A percentile compares a stretch with the other conserved stretches of the same genome.
These are phyloP conservation scores for Calonectria naviculata DNA, from an alignment of 2,329 filamentous ascomycete genomes.

Conservation along the genomic window DNA sequence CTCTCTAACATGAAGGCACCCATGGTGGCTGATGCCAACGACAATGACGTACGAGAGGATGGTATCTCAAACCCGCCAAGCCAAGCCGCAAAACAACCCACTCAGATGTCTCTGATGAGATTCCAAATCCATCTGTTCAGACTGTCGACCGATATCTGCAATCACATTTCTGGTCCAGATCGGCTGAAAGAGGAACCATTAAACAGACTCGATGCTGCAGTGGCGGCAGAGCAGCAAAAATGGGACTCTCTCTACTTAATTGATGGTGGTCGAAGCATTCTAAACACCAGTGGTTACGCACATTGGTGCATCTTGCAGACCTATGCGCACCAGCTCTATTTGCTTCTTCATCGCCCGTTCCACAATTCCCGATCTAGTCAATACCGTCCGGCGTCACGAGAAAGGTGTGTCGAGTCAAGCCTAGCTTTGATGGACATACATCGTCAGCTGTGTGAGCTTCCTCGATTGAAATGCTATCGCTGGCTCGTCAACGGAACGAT, in stretches of 20 bases:
- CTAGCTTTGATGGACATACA: constrained; percentile 28
- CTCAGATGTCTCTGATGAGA: constrained; percentile 24
- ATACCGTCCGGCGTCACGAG: constrained; percentile 16
- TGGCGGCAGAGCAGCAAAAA: constrained; percentile 17
- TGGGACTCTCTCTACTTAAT: constrained; percentile 27
- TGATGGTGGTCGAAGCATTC: constrained; percentile 21
- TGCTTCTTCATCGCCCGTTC: constrained; percentile 30
- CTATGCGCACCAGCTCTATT: constrained; percentile 32
- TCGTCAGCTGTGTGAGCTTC: constrained; percentile 26
- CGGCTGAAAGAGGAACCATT: background rate
- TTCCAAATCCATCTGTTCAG: constrained; percentile 26
- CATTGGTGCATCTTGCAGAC: constrained; percentile 31
- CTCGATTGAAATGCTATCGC: constrained; percentile 23
- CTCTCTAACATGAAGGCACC: constrained; percentile 20
- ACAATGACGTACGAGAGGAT: constrained; percentile 16
- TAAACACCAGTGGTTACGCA: constrained; percentile 27
- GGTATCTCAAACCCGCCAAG: background rate
- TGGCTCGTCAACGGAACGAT: constrained; percentile 27
- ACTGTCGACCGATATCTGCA: constrained; percentile 22
- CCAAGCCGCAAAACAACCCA: background rate
- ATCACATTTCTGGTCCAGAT: constrained; percentile 7
- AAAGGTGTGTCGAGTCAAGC: constrained; percentile 23
- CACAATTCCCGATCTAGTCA: constrained; percentile 7
- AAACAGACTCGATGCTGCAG: background rate
- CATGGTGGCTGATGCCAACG: constrained; percentile 19